Evolutionary conservation across 2,329 filamentous ascomycete species (phyloP).

Genomic region (Hirsutella rhossiliensis): DNA sequence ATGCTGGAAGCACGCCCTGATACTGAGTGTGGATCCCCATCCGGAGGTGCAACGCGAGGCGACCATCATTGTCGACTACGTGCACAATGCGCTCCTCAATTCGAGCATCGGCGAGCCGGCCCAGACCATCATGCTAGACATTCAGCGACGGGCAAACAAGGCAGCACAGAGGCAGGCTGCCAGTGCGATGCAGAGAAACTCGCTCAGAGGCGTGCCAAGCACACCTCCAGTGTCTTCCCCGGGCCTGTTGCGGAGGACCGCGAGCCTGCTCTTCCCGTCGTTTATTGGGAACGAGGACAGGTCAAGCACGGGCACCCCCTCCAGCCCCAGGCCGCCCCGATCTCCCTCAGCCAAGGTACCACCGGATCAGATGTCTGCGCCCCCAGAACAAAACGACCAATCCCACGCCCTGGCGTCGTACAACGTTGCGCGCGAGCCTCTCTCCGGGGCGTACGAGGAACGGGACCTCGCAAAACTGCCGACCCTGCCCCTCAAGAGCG

Average conservation of each 20-base stretch:
- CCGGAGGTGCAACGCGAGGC: conserved; percentile 85
- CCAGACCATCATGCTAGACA: conserved; percentile 63
- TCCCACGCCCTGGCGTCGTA: conserved; percentile 57
- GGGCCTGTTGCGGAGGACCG: conserved; percentile 49
- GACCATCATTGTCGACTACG: conserved; percentile 71
- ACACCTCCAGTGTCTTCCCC: conserved; percentile 38
- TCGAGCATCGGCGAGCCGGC: conserved; percentile 64
- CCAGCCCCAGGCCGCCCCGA: conserved; percentile 14
- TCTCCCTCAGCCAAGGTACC: conserved; percentile 24
- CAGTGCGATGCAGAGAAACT: conserved; percentile 30
- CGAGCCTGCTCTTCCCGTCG: conserved; percentile 50
- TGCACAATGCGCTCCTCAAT: conserved; percentile 65
- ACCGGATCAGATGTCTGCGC: conserved; percentile 31
- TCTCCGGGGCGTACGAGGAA: conserved; percentile 62
- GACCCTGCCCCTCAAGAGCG: conserved; percentile 64
- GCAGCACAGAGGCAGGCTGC: conserved; percentile 31
- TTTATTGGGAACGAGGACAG: conserved; percentile 39
- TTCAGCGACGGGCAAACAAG: conserved; percentile 39
- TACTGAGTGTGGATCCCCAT: conserved; percentile 87
- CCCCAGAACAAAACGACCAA: conserved; percentile 66
- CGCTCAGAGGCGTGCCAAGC: conserved; percentile 22
- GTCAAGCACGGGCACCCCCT: conserved; percentile 19
- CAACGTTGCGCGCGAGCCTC: conserved; percentile 62
- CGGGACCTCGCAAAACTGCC: conserved; percentile 48
- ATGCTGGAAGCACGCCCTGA: conserved; percentile 86